Percentiles rank a stretch among this genome's conserved stretches.
Conservation (phyloP, 2,329 filamentous ascomycete genomes). For the Penicillium sp. region DNA sequence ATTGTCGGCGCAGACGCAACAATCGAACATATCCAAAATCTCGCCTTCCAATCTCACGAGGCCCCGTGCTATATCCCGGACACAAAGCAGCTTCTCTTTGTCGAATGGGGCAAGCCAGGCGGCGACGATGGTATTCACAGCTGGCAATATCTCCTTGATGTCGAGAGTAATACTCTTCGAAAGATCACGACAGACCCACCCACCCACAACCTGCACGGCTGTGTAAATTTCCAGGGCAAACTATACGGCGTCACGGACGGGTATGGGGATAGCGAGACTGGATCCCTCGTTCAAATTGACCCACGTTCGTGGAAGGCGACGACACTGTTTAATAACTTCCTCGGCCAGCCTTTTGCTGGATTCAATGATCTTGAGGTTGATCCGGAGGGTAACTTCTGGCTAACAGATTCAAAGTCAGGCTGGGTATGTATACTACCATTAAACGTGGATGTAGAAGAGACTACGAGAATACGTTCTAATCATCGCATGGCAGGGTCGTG, state of each 20-base stretch:
- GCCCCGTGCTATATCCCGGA: slow-evolving; percentile 13
- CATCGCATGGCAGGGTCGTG: slow-evolving; percentile 8
- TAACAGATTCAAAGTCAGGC: slow-evolving; percentile 16
- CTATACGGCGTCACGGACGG: slow-evolving; percentile 14
- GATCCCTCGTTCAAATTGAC: slow-evolving; percentile 9
- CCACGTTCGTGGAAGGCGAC: slow-evolving; percentile 5
- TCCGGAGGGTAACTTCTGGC: slow-evolving; percentile 15
- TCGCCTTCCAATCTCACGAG: slow-evolving; percentile 14
- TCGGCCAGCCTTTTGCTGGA: slow-evolving; percentile 12
- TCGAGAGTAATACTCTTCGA: slow-evolving; percentile 6
- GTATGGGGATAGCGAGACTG: slow-evolving; percentile 1
- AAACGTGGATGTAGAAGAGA: not conserved
- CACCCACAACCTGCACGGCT: slow-evolving; percentile 11
- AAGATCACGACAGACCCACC: slow-evolving; percentile 14
- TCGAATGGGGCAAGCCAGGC: slow-evolving; percentile 18
- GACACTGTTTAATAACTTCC: slow-evolving; percentile 14
- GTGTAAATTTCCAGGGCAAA: slow-evolving; percentile 9
- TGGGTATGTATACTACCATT: not conserved
- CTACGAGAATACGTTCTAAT: not conserved
- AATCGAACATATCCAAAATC: slow-evolving; percentile 13
- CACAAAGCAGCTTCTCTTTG: slow-evolving; percentile 16
- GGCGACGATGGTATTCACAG: slow-evolving; percentile 14
- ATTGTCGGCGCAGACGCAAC: slow-evolving; percentile 14
- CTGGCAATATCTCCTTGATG: slow-evolving; percentile 17
- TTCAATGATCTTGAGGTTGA: slow-evolving; percentile 18